These are phyloP conservation scores for Eucalyptus regnans DNA, from an alignment of 345 rosid genomes.

Conservation along the genomic window DNA sequence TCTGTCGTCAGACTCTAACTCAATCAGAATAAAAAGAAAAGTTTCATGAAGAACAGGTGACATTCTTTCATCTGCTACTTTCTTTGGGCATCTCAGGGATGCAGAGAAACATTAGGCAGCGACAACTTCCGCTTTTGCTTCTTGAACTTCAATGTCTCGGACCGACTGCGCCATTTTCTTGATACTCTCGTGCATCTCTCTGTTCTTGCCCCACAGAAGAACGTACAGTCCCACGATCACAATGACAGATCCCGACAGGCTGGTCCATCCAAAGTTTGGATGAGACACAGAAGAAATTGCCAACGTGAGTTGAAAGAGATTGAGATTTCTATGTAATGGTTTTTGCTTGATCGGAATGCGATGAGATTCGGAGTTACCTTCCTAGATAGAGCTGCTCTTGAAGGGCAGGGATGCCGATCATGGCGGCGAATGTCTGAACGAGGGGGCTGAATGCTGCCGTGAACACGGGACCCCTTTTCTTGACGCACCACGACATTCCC, in stretches of 20 bases:
- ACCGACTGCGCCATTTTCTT: slow-evolving; percentile 14
- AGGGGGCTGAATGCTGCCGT: slow-evolving; percentile 57
- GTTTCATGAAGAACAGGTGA: not conserved
- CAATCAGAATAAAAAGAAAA: not conserved
- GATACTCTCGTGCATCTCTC: slow-evolving; percentile 24
- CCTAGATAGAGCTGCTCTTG: slow-evolving; percentile 46
- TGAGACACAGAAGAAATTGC: not conserved
- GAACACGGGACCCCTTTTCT: slow-evolving; percentile 53
- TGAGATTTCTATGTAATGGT: not conserved
- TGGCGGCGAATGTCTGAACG: slow-evolving; percentile 44
- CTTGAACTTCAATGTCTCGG: not conserved
- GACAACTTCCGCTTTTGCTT: not conserved
- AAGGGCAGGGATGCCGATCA: slow-evolving; percentile 40
- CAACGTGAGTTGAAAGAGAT: not conserved
- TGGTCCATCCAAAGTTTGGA: slow-evolving; percentile 3
- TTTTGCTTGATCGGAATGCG: not conserved
- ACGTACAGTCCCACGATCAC: slow-evolving; percentile 55
- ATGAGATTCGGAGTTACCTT: slow-evolving; percentile 17
- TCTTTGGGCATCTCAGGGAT: not conserved
- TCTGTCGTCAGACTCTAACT: not conserved
- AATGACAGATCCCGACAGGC: slow-evolving; percentile 54
- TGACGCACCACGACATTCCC: slow-evolving; percentile 66
- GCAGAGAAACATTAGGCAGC: not conserved
- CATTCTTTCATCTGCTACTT: not conserved
- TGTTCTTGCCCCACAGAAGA: slow-evolving; percentile 78